Percentiles rank a stretch among this genome's conserved stretches.
phyloP scores from a whole-genome alignment of 805 yeast species.

The Lipomyces starkeyi region DNA sequence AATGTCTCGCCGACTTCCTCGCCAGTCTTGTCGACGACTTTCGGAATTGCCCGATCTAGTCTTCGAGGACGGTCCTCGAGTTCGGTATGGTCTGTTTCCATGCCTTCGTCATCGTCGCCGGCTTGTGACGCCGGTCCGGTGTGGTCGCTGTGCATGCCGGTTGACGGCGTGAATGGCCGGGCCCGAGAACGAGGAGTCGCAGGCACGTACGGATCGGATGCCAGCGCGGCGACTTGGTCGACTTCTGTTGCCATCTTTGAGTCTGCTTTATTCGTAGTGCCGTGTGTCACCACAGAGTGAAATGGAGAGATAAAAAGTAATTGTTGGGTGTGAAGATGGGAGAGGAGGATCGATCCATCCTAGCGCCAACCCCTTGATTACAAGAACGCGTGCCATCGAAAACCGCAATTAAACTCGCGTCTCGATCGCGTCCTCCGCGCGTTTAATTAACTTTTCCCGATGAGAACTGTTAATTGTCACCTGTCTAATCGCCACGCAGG shows the following conservation, averaged over 20 bases:
- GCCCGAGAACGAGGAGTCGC: conserved; percentile 10
- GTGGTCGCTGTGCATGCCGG: conserved; percentile 9
- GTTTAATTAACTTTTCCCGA: not conserved
- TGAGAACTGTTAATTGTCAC: not conserved
- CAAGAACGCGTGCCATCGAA: not conserved
- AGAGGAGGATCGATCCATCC: not conserved
- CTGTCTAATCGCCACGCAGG: too few relatives aligned
- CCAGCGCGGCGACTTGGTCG: conserved; percentile 21
- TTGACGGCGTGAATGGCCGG: not conserved
- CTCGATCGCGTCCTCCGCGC: not conserved
- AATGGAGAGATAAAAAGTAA: not conserved
- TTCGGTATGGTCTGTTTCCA: conserved; percentile 21
- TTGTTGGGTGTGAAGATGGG: not conserved
- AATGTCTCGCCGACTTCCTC: conserved; percentile 92
- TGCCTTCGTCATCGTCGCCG: conserved; percentile 14
- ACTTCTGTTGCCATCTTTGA: conserved; percentile 24
- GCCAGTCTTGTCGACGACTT: conserved; percentile 88
- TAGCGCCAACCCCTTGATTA: not conserved
- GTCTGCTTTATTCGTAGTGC: not conserved
- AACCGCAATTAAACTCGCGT: not conserved
- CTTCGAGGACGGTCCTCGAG: conserved; percentile 31
- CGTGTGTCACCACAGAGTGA: not conserved
- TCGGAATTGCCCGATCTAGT: conserved; percentile 62
- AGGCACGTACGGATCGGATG: conserved; percentile 22
- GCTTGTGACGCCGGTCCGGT: conserved; percentile 9